phyloP scores from a whole-genome alignment of 192 early-diverging fungal species.

The Rhizoclosmatium globosum region DNA sequence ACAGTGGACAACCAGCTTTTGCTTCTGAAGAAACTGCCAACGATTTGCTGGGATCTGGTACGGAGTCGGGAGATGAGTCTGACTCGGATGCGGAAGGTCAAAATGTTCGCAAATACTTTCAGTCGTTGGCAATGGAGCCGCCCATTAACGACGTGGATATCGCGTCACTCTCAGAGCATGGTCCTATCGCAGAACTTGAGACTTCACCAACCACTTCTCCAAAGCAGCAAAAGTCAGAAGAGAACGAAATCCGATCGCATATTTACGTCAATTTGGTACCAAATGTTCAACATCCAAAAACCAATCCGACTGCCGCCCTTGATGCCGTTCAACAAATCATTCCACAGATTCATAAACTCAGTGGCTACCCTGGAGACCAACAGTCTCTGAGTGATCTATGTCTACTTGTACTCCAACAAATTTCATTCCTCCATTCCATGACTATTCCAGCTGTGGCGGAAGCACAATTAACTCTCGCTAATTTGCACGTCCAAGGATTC shows the following conservation, averaged over 20 bases:
- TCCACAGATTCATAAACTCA: constrained; percentile 17
- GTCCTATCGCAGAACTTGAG: not conserved
- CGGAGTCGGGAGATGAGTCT: not conserved
- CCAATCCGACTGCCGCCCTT: constrained; percentile 16
- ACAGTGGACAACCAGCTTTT: no score
- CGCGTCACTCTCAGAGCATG: not conserved
- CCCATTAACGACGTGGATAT: not conserved
- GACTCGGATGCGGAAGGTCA: constrained; percentile 7
- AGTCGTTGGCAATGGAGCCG: not conserved
- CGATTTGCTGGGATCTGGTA: not conserved
- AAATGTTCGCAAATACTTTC: constrained; percentile 4
- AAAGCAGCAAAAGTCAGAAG: not conserved
- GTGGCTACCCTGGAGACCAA: constrained; percentile 22
- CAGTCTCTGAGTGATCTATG: constrained; percentile 11
- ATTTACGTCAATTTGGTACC: constrained; percentile 30
- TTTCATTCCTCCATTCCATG: constrained; percentile 12
- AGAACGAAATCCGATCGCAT: constrained; percentile 8
- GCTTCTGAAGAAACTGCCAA: not conserved
- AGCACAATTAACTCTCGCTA: constrained; percentile 74
- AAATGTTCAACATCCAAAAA: constrained; percentile 14
- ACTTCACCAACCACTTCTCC: not conserved
- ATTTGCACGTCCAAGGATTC: constrained; percentile 74
- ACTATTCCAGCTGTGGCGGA: constrained; percentile 47
- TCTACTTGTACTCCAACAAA: not conserved
- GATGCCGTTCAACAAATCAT: constrained; percentile 12